phyloP scores from a whole-genome alignment of 1,284 basidiomycete species.

The Volvariella surrecta region DNA sequence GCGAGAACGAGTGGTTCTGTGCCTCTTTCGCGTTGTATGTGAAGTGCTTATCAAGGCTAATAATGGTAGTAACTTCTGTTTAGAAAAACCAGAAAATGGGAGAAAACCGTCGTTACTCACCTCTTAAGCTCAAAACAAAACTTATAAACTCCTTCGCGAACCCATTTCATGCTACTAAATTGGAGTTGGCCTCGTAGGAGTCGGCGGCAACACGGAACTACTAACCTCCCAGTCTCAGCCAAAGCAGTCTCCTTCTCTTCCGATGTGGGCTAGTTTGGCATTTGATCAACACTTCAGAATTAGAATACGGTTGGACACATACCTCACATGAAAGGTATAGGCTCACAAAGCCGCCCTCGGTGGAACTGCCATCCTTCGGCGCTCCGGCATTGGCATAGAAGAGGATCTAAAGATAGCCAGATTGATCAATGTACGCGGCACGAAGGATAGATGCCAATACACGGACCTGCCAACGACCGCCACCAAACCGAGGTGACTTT shows the following conservation, averaged over 20 bases:
- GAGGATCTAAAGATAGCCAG: conserved; percentile 42
- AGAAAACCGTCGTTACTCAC: conserved; percentile 24
- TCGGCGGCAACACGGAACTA: neutral
- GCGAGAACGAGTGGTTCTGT: conserved; percentile 76
- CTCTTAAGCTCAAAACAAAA: conserved; percentile 80
- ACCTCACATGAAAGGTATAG: conserved; percentile 79
- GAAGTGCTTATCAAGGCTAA: conserved; percentile 40
- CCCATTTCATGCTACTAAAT: conserved; percentile 46
- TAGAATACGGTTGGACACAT: conserved; percentile 16
- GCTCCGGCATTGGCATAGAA: conserved; percentile 79
- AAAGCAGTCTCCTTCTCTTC: conserved; percentile 64
- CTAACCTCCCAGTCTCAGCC: conserved; percentile 30
- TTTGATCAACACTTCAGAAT: neutral
- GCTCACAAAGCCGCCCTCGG: conserved; percentile 48
- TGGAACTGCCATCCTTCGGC: conserved; percentile 29
- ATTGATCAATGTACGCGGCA: neutral
- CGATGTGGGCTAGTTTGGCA: conserved; percentile 76
- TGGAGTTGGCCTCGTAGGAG: neutral
- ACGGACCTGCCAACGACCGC: conserved; percentile 62
- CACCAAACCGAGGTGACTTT: conserved; percentile 58
- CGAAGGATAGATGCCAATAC: neutral
- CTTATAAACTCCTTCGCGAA: conserved; percentile 75
- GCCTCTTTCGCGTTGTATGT: conserved; percentile 70
- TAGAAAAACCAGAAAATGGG: neutral
- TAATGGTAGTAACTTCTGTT: conserved; percentile 1